Conservation (phyloP, 768 basidiomycete genomes). For the Fistulinella prunicolor region DNA sequence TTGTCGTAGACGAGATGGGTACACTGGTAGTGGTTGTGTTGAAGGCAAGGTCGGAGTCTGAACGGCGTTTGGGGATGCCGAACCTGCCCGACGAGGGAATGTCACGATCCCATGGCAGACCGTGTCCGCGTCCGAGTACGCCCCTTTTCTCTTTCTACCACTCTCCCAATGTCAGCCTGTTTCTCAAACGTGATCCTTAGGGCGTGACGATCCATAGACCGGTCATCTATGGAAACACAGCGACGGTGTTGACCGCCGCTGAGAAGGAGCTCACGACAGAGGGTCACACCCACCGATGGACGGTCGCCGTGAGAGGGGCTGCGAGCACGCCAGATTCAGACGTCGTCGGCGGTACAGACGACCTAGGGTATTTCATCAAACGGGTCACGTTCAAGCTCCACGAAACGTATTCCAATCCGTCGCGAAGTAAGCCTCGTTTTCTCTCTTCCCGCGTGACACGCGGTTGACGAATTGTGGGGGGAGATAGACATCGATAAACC, state of each 20-base stretch:
- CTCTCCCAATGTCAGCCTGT: neutral
- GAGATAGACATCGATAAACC: slow-evolving; percentile 80
- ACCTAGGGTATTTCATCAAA: slow-evolving; percentile 89
- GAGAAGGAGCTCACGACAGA: slow-evolving; percentile 59
- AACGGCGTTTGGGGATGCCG: slow-evolving; percentile 34
- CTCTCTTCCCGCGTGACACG: neutral
- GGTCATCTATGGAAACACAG: slow-evolving; percentile 94
- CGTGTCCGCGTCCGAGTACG: slow-evolving; percentile 79
- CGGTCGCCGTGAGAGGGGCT: slow-evolving; percentile 89
- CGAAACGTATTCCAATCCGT: slow-evolving; percentile 91
- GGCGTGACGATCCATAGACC: slow-evolving; percentile 86
- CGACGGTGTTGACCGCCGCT: slow-evolving; percentile 68
- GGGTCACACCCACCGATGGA: slow-evolving; percentile 96
- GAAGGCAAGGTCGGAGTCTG: slow-evolving; percentile 29
- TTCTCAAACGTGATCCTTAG: slow-evolving; percentile 37
- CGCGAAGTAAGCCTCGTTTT: slow-evolving; percentile 60
- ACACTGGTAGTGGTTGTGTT: neutral
- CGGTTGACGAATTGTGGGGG: neutral
- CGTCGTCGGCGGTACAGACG: slow-evolving; percentile 86
- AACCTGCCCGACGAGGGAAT: slow-evolving; percentile 32
- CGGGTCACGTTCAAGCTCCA: slow-evolving; percentile 97
- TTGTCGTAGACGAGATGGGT: neutral
- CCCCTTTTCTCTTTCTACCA: neutral
- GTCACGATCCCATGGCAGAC: slow-evolving; percentile 52
- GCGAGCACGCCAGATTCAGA: slow-evolving; percentile 70